These are phyloP conservation scores for Apophysomyces trapeziformis DNA, from an alignment of 371 early-diverging fungal genomes.

Conservation along the genomic window DNA sequence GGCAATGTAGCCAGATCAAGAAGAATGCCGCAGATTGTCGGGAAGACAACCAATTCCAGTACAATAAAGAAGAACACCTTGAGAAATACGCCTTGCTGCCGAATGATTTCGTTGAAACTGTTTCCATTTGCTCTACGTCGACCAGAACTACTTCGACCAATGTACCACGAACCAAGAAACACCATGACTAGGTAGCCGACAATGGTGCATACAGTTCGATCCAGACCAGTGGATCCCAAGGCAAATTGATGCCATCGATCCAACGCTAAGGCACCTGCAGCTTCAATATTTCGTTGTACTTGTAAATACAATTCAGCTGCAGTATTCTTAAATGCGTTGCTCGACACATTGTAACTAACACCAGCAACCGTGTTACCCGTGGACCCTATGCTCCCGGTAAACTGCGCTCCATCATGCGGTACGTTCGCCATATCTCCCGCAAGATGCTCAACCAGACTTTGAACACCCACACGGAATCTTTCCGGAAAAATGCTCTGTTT, in stretches of 20 bases:
- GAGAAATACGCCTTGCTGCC: conserved; percentile 64
- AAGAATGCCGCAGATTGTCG: conserved; percentile 84
- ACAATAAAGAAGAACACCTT: conserved; percentile 81
- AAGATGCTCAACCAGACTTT: conserved; percentile 3
- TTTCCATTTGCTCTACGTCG: conserved; percentile 19
- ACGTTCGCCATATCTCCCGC: background rate
- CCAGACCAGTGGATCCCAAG: conserved; percentile 41
- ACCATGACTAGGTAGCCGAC: conserved; percentile 55
- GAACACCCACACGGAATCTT: conserved; percentile 15
- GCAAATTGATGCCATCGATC: conserved; percentile 58
- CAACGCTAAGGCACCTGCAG: conserved; percentile 16
- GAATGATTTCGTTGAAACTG: conserved; percentile 53
- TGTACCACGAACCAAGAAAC: conserved; percentile 54
- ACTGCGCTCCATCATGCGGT: background rate
- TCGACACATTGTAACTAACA: background rate
- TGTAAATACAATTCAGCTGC: background rate
- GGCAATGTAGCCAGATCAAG: conserved; percentile 86
- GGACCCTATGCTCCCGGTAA: background rate
- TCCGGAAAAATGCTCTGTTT: conserved; percentile 15
- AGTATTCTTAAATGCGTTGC: background rate
- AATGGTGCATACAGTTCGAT: conserved; percentile 52
- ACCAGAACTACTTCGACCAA: conserved; percentile 31
- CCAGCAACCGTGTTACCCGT: background rate
- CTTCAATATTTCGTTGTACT: conserved; percentile 32
- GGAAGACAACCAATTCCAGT: conserved; percentile 87